A percentile compares a stretch with the other conserved stretches of the same genome.
phyloP scores from a whole-genome alignment of 495 filamentous ascomycete species.

The Darksidea phi region DNA sequence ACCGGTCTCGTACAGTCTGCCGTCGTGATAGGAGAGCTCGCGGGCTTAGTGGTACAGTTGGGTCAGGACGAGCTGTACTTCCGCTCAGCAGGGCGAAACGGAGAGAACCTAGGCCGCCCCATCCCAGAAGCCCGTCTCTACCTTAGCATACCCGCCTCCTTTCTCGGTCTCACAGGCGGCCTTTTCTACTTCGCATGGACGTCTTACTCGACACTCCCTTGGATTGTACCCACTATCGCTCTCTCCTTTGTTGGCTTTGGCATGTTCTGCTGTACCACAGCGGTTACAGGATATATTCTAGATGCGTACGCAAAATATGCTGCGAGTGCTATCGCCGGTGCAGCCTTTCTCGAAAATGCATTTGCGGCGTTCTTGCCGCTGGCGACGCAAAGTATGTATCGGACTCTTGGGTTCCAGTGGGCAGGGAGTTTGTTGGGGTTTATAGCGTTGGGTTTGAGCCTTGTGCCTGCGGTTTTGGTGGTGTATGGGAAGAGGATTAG shows the following conservation, averaged over 20 bases:
- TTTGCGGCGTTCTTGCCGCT: slow-evolving; percentile 45
- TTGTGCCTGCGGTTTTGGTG: slow-evolving; percentile 40
- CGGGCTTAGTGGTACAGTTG: slow-evolving; percentile 35
- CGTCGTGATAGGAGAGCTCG: slow-evolving; percentile 41
- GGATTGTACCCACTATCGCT: slow-evolving; percentile 39
- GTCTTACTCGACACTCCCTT: slow-evolving; percentile 33
- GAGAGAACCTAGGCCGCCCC: slow-evolving; percentile 25
- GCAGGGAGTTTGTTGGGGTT: slow-evolving; percentile 41
- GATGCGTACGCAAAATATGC: slow-evolving; percentile 46
- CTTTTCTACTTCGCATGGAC: slow-evolving; percentile 44
- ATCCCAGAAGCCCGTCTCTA: slow-evolving; percentile 42
- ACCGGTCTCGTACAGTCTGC: slow-evolving; percentile 40
- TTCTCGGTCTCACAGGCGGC: slow-evolving; percentile 39
- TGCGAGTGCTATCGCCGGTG: slow-evolving; percentile 43
- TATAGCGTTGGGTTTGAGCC: slow-evolving; percentile 40
- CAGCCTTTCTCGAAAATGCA: slow-evolving; percentile 44
- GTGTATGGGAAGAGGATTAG: slow-evolving; percentile 35
- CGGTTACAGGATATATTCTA: slow-evolving; percentile 40
- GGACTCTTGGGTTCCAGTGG: slow-evolving; percentile 42
- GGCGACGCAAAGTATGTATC: slow-evolving; percentile 41
- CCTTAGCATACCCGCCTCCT: slow-evolving; percentile 38
- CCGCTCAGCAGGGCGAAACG: slow-evolving; percentile 31
- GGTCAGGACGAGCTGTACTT: slow-evolving; percentile 36
- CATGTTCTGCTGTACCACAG: slow-evolving; percentile 36
- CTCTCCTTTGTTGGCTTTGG: slow-evolving; percentile 41